These are phyloP conservation scores for Clavispora asparagi DNA, from an alignment of 805 yeast genomes.

Conservation along the genomic window DNA sequence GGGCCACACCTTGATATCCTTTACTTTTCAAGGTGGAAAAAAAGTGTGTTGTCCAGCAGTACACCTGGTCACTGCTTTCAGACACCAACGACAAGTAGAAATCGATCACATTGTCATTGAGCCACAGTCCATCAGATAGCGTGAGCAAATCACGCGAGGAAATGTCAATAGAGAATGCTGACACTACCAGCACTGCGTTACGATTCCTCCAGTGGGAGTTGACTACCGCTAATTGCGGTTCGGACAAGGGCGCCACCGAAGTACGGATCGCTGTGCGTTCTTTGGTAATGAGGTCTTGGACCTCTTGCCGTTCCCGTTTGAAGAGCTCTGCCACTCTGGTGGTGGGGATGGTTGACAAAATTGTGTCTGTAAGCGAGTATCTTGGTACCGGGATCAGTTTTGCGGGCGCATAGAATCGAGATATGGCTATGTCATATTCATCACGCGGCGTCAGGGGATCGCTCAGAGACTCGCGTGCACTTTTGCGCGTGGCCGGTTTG, in stretches of 20 bases:
- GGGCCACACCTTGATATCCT: conserved; percentile 76
- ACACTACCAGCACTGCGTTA: conserved; percentile 20
- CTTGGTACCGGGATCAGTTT: conserved; percentile 13
- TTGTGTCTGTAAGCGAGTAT: conserved; percentile 17
- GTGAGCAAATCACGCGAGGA: conserved; percentile 65
- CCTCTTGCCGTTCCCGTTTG: conserved; percentile 7
- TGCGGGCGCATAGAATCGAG: conserved; percentile 16
- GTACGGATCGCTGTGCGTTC: conserved; percentile 11
- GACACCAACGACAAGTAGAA: conserved; percentile 59
- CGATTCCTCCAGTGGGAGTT: conserved; percentile 27
- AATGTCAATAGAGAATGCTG: conserved; percentile 52
- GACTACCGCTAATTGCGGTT: conserved; percentile 28
- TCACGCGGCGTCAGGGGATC: conserved; percentile 2
- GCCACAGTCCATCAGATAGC: conserved; percentile 68
- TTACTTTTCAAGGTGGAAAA: conserved; percentile 62
- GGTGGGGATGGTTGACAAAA: conserved; percentile 11
- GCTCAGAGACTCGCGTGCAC: neutral
- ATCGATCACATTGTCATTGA: conserved; percentile 88
- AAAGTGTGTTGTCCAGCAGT: conserved; percentile 85
- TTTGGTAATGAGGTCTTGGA: conserved; percentile 11
- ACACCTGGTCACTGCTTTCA: conserved; percentile 39
- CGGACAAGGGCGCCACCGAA: conserved; percentile 14
- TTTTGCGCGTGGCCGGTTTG: neutral
- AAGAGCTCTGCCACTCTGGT: conserved; percentile 7
- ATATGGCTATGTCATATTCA: conserved; percentile 15